Evolutionary conservation across 1,284 basidiomycete genomes (phyloP).

Genomic region (Ganoderma lingzhi): DNA sequence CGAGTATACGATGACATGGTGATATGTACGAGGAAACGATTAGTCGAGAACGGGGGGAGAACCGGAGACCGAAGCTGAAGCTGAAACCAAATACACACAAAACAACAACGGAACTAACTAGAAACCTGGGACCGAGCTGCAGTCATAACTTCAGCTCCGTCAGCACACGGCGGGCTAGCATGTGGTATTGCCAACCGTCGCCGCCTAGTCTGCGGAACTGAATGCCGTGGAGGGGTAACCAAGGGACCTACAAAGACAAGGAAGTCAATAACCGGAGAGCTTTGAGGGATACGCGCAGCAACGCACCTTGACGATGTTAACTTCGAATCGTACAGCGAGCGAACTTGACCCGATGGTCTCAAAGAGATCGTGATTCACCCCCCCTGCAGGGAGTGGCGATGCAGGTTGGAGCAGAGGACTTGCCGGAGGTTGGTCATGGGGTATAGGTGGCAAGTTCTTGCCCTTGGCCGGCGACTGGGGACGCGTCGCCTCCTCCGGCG

Average conservation of each 20-base stretch:
- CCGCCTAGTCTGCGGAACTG: slow-evolving; percentile 94
- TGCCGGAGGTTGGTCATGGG: slow-evolving; percentile 60
- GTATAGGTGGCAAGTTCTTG: slow-evolving; percentile 78
- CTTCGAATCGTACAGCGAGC: slow-evolving; percentile 91
- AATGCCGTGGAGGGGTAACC: slow-evolving; percentile 93
- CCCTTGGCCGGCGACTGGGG: slow-evolving; percentile 53
- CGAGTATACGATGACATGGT: slow-evolving; percentile 23
- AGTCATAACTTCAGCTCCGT: slow-evolving; percentile 91
- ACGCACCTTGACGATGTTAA: slow-evolving; percentile 92
- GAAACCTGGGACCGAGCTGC: slow-evolving; percentile 21
- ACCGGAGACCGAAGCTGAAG: slow-evolving; percentile 6
- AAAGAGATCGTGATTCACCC: slow-evolving; percentile 72
- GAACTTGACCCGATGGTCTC: slow-evolving; percentile 79
- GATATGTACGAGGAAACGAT: slow-evolving; percentile 30
- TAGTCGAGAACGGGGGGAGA: slow-evolving; percentile 23
- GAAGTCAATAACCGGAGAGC: slow-evolving; percentile 16
- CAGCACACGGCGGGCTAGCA: slow-evolving; percentile 93
- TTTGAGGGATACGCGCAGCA: not conserved
- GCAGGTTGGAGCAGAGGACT: slow-evolving; percentile 47
- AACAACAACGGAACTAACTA: slow-evolving; percentile 14
- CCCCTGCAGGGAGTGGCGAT: slow-evolving; percentile 64
- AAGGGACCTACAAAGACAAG: slow-evolving; percentile 76
- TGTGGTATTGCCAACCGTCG: slow-evolving; percentile 98
- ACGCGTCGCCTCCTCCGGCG: slow-evolving; percentile 48
- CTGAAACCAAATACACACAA: slow-evolving; percentile 23